These are phyloP conservation scores for Trichoderma simmonsii DNA, from an alignment of 2,329 filamentous ascomycete genomes.

Conservation along the genomic window DNA sequence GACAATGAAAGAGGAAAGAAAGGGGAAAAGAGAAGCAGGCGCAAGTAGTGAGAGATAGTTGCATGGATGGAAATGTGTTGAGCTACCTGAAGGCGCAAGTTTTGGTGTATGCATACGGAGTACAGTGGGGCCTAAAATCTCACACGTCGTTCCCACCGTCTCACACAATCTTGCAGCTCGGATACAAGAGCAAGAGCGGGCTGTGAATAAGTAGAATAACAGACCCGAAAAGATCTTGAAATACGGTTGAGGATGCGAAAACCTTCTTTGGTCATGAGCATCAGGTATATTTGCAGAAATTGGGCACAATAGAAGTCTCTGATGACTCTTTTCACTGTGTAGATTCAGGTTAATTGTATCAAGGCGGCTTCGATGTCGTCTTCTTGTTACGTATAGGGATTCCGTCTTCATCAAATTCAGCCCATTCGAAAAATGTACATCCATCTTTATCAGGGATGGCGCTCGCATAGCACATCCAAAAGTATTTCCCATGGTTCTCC, in stretches of 20 bases:
- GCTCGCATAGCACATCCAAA: slow-evolving; percentile 88
- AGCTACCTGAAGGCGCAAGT: not conserved
- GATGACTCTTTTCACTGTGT: not conserved
- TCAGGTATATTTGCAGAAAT: not conserved
- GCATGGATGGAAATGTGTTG: not conserved
- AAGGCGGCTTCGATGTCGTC: slow-evolving; percentile 46
- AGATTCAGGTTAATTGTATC: slow-evolving; percentile 27
- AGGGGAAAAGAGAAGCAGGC: not conserved
- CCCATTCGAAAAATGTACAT: slow-evolving; percentile 82
- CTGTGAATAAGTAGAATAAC: not conserved
- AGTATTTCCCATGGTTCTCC: slow-evolving; percentile 75
- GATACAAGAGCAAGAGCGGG: too few relatives aligned
- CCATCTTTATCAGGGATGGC: slow-evolving; percentile 65
- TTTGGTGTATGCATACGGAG: not conserved
- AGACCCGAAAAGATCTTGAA: not conserved
- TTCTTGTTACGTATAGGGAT: slow-evolving; percentile 50
- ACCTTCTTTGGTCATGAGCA: not conserved
- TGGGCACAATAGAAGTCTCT: not conserved
- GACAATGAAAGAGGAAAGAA: too few relatives aligned
- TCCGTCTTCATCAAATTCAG: slow-evolving; percentile 81
- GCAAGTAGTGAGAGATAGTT: not conserved
- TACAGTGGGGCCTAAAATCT: not conserved
- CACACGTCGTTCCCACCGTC: not conserved
- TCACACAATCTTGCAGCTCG: not conserved
- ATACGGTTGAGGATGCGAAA: not conserved